Evolutionary conservation across 306 rosid genomes (phyloP).

Genomic region (Castanospermum australe): DNA sequence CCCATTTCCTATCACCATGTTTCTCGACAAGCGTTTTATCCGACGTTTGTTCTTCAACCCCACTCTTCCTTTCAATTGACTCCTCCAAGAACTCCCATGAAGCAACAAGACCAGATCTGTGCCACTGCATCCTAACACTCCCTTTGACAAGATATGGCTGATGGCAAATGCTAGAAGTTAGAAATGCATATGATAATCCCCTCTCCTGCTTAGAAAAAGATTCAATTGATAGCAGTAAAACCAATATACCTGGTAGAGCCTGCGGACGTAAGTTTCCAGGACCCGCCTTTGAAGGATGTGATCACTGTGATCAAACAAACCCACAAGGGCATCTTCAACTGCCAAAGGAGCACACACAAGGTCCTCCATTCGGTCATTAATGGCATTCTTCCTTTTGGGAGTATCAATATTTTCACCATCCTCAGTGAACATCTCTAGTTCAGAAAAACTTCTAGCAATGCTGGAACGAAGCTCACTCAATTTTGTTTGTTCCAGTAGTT

Average conservation of each 20-base stretch:
- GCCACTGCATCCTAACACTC: conserved; percentile 99
- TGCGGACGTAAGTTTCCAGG: conserved; percentile 87
- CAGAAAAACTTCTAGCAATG: conserved; percentile 99
- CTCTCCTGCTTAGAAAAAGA: not conserved
- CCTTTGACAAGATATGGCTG: conserved; percentile 98
- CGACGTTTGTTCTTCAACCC: conserved; percentile 44
- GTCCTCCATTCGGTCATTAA: conserved; percentile 97
- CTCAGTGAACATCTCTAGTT: conserved; percentile 97
- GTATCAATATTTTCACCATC: conserved; percentile 98
- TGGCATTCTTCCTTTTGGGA: conserved; percentile 96
- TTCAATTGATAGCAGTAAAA: conserved; percentile 19
- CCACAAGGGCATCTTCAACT: conserved; percentile 98
- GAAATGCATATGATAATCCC: conserved; percentile 21
- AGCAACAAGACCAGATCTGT: conserved; percentile 89
- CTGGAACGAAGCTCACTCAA: conserved; percentile 94
- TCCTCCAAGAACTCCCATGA: conserved; percentile 93
- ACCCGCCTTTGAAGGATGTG: conserved; percentile 99
- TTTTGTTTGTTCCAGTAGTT: conserved; percentile 92
- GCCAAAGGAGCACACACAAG: conserved; percentile 96
- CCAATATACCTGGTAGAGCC: conserved; percentile 82
- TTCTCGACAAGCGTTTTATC: conserved; percentile 50
- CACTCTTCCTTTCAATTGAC: conserved; percentile 62
- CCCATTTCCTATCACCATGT: conserved; percentile 83
- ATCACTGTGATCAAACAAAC: conserved; percentile 98
- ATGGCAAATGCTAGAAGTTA: conserved; percentile 36